Percentiles rank a stretch among this genome's conserved stretches.
phyloP scores from a whole-genome alignment of 2,329 filamentous ascomycete genomes.

The Xylariaceae sp. region DNA sequence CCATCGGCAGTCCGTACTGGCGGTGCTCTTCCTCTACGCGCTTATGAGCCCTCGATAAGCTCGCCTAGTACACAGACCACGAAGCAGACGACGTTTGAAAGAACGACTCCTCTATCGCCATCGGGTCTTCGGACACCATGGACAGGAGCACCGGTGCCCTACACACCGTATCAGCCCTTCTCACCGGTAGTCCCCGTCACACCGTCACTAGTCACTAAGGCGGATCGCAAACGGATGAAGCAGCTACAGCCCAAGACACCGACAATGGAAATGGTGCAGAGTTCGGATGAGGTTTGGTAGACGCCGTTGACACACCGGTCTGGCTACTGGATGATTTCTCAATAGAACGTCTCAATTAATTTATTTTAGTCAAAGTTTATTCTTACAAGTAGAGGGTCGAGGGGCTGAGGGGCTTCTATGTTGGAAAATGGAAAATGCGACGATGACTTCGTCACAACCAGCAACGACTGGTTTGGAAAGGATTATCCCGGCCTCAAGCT shows the following conservation, averaged over 20 bases:
- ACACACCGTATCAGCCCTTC: conserved; percentile 79
- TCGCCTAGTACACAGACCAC: conserved; percentile 57
- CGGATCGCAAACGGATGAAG: conserved; percentile 70
- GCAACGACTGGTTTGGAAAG: conserved; percentile 1
- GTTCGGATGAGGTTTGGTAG: conserved; percentile 67
- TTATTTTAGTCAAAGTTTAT: conserved; percentile 4
- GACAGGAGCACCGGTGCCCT: conserved; percentile 66
- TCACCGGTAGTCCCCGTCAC: conserved; percentile 76
- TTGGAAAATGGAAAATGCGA: conserved; percentile 19
- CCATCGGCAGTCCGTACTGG: conserved; percentile 60
- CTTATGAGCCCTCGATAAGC: conserved; percentile 59
- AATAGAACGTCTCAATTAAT: not conserved
- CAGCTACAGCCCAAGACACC: conserved; percentile 66
- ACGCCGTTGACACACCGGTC: conserved; percentile 6
- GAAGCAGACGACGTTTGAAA: conserved; percentile 68
- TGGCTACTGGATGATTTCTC: not conserved
- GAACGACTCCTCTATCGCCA: conserved; percentile 57
- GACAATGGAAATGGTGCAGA: conserved; percentile 63
- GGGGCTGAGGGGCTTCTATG: conserved; percentile 4
- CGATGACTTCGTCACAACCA: not conserved
- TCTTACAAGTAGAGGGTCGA: conserved; percentile 12
- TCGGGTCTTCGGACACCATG: conserved; percentile 63
- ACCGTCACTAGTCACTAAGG: conserved; percentile 71
- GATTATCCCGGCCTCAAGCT: conserved; percentile 6
- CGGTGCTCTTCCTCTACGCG: conserved; percentile 61